A percentile compares a stretch with the other conserved stretches of the same genome.
phyloP scores from a whole-genome alignment of 495 filamentous ascomycete species.

The Talaromyces wortmannii region DNA sequence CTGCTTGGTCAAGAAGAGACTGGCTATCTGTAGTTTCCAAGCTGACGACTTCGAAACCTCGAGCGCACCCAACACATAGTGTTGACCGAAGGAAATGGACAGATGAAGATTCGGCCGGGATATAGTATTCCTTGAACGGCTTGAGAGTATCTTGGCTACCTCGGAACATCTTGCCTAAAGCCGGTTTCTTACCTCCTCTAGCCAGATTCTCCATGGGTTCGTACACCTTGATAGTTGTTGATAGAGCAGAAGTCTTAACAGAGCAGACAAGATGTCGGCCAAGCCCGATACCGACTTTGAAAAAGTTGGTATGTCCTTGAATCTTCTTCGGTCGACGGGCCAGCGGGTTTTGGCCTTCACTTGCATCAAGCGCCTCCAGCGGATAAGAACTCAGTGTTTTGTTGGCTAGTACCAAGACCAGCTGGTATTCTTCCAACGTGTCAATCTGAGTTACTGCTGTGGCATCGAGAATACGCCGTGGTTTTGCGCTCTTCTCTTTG shows the following conservation, averaged over 20 bases:
- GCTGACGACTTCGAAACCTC: constrained; percentile 95
- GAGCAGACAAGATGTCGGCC: constrained; percentile 92
- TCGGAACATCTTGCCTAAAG: constrained; percentile 91
- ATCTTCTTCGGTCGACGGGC: constrained; percentile 94
- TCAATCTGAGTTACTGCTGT: constrained; percentile 90
- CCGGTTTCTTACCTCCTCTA: constrained; percentile 83
- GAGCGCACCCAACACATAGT: constrained; percentile 89
- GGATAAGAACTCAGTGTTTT: constrained; percentile 86
- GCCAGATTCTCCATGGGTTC: constrained; percentile 91
- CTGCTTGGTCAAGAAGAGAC: constrained; percentile 92
- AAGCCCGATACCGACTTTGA: constrained; percentile 92
- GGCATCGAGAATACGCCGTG: constrained; percentile 78
- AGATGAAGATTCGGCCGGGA: constrained; percentile 90
- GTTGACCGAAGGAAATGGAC: constrained; percentile 97
- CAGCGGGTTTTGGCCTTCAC: constrained; percentile 62
- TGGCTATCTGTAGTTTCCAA: constrained; percentile 97
- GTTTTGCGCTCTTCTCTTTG: constrained; percentile 69
- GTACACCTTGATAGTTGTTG: constrained; percentile 94
- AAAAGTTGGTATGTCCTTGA: constrained; percentile 93
- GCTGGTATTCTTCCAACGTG: constrained; percentile 87
- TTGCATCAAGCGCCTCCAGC: constrained; percentile 74
- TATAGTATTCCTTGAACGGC: constrained; percentile 95
- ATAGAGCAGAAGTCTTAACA: constrained; percentile 83
- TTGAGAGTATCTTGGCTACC: constrained; percentile 89
- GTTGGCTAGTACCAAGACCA: constrained; percentile 88